These are phyloP conservation scores for Cytospora leucostoma DNA, from an alignment of 2,329 filamentous ascomycete genomes.

Conservation along the genomic window DNA sequence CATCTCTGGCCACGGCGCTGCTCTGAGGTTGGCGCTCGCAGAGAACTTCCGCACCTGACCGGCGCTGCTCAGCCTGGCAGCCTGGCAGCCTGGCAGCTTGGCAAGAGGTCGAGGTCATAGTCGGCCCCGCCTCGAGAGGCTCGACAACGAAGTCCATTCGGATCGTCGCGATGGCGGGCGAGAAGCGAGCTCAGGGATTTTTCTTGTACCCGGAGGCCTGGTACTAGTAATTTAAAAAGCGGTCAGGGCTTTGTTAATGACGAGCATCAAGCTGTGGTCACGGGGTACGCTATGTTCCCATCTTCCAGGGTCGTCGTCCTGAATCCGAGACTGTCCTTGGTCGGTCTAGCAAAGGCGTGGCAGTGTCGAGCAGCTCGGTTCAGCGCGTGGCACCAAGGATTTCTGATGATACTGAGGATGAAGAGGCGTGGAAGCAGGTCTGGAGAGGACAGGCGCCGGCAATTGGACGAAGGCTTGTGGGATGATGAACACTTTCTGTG, in stretches of 20 bases:
- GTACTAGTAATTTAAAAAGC: constrained; percentile 8
- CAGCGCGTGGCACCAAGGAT: not conserved
- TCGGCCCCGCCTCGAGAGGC: constrained; percentile 7
- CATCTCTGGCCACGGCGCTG: not conserved
- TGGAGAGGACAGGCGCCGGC: not conserved
- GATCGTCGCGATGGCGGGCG: constrained; percentile 7
- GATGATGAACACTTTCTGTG: not conserved
- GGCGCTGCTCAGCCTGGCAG: constrained; percentile 7
- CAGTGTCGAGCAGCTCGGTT: not conserved
- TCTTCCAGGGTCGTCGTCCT: not conserved
- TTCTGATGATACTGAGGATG: not conserved
- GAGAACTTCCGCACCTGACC: not conserved
- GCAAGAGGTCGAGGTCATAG: constrained; percentile 8
- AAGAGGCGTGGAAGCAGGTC: not conserved
- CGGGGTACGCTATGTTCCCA: constrained; percentile 4
- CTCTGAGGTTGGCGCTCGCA: not conserved
- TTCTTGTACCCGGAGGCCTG: constrained; percentile 7
- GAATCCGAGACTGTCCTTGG: not conserved
- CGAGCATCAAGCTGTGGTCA: constrained; percentile 19
- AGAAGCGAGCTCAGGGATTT: constrained; percentile 10
- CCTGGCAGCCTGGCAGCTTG: not conserved
- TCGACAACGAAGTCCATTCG: constrained; percentile 2
- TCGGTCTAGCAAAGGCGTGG: not conserved
- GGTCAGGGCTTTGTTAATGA: constrained; percentile 18
- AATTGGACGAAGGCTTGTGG: not conserved